Evolutionary conservation across 106 monocot genomes (phyloP), one percentile per base, ranked within the genome.

Genomic region (Dendrobium officinale): DNA sequence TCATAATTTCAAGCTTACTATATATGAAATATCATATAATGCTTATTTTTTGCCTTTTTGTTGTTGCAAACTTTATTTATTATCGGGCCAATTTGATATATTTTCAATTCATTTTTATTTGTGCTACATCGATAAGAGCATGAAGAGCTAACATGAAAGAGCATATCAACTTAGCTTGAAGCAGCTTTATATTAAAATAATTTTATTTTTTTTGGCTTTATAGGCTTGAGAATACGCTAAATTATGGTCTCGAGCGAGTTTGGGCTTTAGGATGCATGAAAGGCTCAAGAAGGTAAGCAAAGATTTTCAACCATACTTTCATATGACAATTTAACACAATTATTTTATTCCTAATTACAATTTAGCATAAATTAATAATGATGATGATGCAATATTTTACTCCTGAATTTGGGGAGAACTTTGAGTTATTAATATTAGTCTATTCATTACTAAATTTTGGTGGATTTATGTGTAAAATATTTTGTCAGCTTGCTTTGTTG

Each of bases 211-310:
- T 66, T n/a, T 22, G 64, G 16, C 33, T 70, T 70, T 70, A 37
- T 33, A 95, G 92, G 80, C 90, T 95, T 59, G 95, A 95, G 78
- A 95, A 90, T 77, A 92, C 95, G 15, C 83, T 95, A 42, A 92
- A 95, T 83, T 95, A 95, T 86, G 92, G 90, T 75, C 87, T 95
- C 54, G 95, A 95, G 81, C 84, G 95, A 80, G 95, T 95, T 77
- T 95, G 92, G 95, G 92, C 95, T 22, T 45, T 91, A 19, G 92
- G 89, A 17, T 95, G 87, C 84, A 83, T 92, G 73, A 92, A 91
- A 83, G 87, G 92, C 43, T 95, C 95, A 81, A 85, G 92, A 73
- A 90, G 95, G 95, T 95, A 86, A 81, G 27, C 16, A 33, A 37
- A 33, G 33, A 9, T 70, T 33, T 70, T 70, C 4, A 70, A 15